A percentile compares a stretch with the other conserved stretches of the same genome.
Evolutionary conservation across 2,329 filamentous ascomycete genomes (phyloP).

Genomic region (Ceratocystis cacaofunesta): DNA sequence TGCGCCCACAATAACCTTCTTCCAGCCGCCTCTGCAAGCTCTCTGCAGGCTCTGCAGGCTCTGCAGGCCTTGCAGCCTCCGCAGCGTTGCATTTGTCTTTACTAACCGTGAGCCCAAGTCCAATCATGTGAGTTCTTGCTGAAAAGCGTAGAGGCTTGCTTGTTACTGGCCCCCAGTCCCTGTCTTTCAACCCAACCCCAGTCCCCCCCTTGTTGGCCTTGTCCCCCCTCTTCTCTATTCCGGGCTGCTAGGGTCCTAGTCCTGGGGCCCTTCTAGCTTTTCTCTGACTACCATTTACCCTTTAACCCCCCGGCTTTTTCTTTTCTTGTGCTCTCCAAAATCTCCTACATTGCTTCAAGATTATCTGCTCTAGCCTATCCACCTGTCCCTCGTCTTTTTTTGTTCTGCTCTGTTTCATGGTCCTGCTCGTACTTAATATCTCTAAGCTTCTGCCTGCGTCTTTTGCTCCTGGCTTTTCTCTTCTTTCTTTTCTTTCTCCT

Average conservation of each 20-base stretch:
- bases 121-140: neutral
- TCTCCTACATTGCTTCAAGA: conserved; percentile 1
- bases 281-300: neutral
- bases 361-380: neutral
- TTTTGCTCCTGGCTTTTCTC: neutral
- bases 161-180: neutral
- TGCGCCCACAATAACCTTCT: neutral
- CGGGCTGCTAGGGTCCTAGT: neutral
- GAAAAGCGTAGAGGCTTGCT: neutral
- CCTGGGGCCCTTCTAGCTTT: neutral
- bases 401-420: neutral
- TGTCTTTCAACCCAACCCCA: neutral
- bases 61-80: neutral
- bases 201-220: neutral
- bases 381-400: neutral
- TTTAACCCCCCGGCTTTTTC: neutral
- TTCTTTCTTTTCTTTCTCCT: conserved; percentile 9
- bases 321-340: neutral
- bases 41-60: neutral
- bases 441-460: neutral
- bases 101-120: neutral
- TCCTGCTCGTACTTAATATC: neutral
- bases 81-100: neutral
- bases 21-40: neutral
- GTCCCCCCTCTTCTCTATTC: neutral